Percentiles rank a stretch among this genome's conserved stretches.
phyloP scores from a whole-genome alignment of 2,329 filamentous ascomycete genomes.

The Cytospora chrysosperma region DNA sequence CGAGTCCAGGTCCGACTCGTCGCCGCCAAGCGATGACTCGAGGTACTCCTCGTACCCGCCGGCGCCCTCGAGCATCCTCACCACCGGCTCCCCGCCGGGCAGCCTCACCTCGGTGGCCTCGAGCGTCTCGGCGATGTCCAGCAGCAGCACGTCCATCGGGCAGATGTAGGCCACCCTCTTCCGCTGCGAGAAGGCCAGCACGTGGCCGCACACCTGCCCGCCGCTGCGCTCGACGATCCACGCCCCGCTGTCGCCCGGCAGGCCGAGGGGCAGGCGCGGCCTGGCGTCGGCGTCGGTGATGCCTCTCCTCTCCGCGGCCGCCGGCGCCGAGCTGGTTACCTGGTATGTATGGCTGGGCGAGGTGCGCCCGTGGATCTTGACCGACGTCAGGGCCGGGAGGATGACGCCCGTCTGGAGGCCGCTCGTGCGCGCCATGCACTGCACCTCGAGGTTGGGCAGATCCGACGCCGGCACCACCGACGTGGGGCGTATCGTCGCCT shows the following conservation, averaged over 20 bases:
- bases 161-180: slow-evolving; percentile 88
- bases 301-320: slow-evolving; percentile 6
- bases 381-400: slow-evolving; percentile 72
- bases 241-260: slow-evolving; percentile 88
- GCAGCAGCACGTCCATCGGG: slow-evolving; percentile 86
- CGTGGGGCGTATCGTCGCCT: slow-evolving; percentile 49
- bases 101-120: slow-evolving; percentile 69
- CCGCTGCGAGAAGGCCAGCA: slow-evolving; percentile 81
- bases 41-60: slow-evolving; percentile 62
- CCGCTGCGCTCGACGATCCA: slow-evolving; percentile 83
- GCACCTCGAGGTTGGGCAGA: slow-evolving; percentile 75
- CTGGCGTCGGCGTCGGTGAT: slow-evolving; percentile 23
- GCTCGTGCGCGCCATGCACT: slow-evolving; percentile 84
- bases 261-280: slow-evolving; percentile 48
- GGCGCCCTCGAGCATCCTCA: slow-evolving; percentile 42
- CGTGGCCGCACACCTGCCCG: slow-evolving; percentile 84
- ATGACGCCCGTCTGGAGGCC: slow-evolving; percentile 80
- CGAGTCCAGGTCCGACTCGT: slow-evolving; percentile 14
- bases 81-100: slow-evolving; percentile 56
- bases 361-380: slow-evolving; percentile 82
- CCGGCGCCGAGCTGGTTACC: slow-evolving; percentile 44
- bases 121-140: slow-evolving; percentile 79
- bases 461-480: slow-evolving; percentile 58
- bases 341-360: slow-evolving; percentile 75
- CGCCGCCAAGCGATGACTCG: slow-evolving; percentile 46